A percentile compares a stretch with the other conserved stretches of the same genome.
These are phyloP conservation scores for Epichloe glyceriae DNA, from an alignment of 2,329 filamentous ascomycete species.

Conservation along the genomic window DNA sequence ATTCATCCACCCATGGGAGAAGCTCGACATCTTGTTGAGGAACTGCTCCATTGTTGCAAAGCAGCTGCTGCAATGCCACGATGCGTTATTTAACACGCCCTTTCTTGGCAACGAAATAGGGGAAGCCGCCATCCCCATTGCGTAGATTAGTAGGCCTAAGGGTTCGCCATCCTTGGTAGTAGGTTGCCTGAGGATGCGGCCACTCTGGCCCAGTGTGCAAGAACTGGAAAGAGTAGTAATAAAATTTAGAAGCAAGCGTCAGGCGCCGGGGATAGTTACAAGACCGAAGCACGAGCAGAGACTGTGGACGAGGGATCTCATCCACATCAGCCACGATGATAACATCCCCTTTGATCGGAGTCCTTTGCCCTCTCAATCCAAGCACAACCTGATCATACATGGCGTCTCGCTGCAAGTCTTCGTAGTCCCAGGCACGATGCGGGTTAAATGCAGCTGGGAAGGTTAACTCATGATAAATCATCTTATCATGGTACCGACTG, in stretches of 20 bases:
- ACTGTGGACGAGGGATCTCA: conserved; percentile 42
- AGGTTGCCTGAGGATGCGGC: conserved; percentile 47
- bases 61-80: conserved; percentile 51
- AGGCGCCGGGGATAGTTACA: conserved; percentile 40
- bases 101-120: conserved; percentile 27
- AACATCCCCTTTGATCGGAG: conserved; percentile 37
- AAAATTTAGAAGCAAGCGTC: conserved; percentile 38
- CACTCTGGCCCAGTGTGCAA: conserved; percentile 29
- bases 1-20: conserved; percentile 43
- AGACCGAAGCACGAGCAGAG: conserved; percentile 33
- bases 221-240: conserved; percentile 47
- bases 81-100: conserved; percentile 33
- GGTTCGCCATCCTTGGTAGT: conserved; percentile 32
- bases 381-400: conserved; percentile 45
- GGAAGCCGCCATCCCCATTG: conserved; percentile 29
- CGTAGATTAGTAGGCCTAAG: conserved; percentile 41
- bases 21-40: conserved; percentile 41
- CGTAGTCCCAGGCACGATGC: conserved; percentile 32
- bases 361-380: conserved; percentile 25
- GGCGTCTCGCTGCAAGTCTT: conserved; percentile 41
- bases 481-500: conserved; percentile 40
- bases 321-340: conserved; percentile 48
- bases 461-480: conserved; percentile 44
- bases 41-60: conserved; percentile 43
- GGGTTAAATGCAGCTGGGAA: conserved; percentile 29